phyloP scores from a whole-genome alignment of 202 grass and related monocot species.

The Dendrocalamus latiflorus region DNA sequence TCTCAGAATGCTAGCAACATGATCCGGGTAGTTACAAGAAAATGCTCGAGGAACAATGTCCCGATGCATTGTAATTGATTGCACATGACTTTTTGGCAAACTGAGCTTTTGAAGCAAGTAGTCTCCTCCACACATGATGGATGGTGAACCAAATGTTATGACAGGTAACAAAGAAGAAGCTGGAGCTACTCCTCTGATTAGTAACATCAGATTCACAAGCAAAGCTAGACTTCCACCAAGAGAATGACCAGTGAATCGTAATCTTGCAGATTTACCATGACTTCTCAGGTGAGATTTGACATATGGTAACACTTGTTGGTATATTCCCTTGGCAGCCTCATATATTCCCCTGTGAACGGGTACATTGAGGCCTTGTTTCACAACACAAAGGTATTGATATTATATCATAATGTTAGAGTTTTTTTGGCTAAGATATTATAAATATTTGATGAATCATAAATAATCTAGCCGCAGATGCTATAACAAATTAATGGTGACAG shows the following conservation, averaged over 20 bases:
- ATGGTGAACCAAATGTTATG: conserved; percentile 84
- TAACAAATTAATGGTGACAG: background rate
- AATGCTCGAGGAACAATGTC: conserved; percentile 95
- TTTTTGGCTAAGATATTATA: background rate
- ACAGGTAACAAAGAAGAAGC: conserved; percentile 56
- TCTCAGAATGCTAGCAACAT: conserved; percentile 80
- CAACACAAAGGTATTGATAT: background rate
- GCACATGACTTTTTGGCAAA: conserved; percentile 62
- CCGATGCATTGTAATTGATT: conserved; percentile 69
- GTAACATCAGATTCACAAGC: conserved; percentile 84
- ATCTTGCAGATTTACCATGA: conserved; percentile 36
- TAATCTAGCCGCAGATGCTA: background rate
- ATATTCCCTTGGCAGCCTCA: conserved; percentile 88
- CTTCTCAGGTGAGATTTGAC: conserved; percentile 53
- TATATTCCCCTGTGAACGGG: conserved; percentile 91
- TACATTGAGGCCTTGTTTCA: conserved; percentile 53
- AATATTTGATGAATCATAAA: background rate
- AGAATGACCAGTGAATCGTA: conserved; percentile 88
- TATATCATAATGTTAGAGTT: background rate
- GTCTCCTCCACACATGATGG: conserved; percentile 91
- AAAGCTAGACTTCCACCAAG: conserved; percentile 77
- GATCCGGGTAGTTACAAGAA: conserved; percentile 82
- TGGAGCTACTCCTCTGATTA: conserved; percentile 48
- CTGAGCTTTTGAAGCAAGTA: conserved; percentile 63
- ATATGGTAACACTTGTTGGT: conserved; percentile 72